Evolutionary conservation across 1,139 yeast species (phyloP), one percentile per base, ranked within the genome.

Genomic region (Saccharomycopsis crataegensis): DNA sequence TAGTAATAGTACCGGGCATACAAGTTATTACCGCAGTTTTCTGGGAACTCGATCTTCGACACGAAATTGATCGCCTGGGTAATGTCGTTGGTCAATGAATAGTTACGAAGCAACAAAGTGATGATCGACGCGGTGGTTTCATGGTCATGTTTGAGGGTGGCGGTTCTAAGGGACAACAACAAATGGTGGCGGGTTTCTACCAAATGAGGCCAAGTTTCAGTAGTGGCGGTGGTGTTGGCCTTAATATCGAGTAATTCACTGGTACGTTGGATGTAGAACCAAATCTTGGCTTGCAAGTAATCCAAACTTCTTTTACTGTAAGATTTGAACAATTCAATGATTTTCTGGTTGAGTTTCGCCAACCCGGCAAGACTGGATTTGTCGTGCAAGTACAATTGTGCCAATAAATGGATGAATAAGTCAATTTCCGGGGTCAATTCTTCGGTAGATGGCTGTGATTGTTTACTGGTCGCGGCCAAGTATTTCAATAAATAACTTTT

Each of bases 1-100:
- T 93, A 94, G 71, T 86, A 93, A 69, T 82, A 85, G 69, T 90
- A 91, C 70, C 99, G 82, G 6, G 98, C 96, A 49, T 84, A 89
- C 63, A 91, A 79, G 1, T 98, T 87, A 62, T 89, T 90, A 32
- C 95, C 86, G 5, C 95, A 94, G 55, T 80, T 76, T 58, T 78
- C 83, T 16, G 99, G 98, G 68, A 91, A 93, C 57, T 83, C 88
- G 28, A 91, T 81, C 70, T 93, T 94, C 62, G 88, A 88, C 46
- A 93, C 87, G 64, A 94, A 80, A 68, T 90, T 91, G 48, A 89
- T 81, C 0, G 99, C 99, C 66, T 86, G 93, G 58, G 82, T 80
- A 52, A 90, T 82, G 62, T 90, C 96, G 67, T 93, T 94, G 37
- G 83, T 72, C 56, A 82, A 72, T 61, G 91, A 73, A 65, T 86